Conservation (phyloP, 495 filamentous ascomycete species). For the Neurospora discreta region DNA sequence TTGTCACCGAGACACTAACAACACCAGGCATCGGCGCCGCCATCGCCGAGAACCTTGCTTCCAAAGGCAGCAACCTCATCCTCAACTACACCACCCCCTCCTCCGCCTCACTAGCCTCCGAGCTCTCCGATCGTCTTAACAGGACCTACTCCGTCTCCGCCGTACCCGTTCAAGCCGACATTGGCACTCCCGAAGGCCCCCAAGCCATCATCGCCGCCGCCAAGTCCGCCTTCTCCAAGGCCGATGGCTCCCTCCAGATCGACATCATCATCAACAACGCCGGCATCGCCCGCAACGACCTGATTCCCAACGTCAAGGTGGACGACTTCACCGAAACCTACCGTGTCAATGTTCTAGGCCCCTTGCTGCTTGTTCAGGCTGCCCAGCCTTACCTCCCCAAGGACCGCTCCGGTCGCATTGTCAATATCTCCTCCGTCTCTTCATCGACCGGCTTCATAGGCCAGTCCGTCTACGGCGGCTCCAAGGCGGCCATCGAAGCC, state of each 20-base stretch:
- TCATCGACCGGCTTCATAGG: constrained; percentile 55
- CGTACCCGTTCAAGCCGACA: constrained; percentile 32
- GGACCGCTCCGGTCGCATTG: constrained; percentile 64
- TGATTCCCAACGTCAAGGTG: constrained; percentile 43
- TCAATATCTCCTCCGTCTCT: constrained; percentile 67
- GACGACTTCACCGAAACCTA: constrained; percentile 63
- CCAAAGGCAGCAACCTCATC: constrained; percentile 58
- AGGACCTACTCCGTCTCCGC: constrained; percentile 26
- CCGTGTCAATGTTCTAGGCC: constrained; percentile 74
- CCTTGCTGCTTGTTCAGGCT: constrained; percentile 68
- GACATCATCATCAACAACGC: constrained; percentile 90
- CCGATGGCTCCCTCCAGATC: constrained; percentile 45
- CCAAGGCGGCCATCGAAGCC: constrained; percentile 81
- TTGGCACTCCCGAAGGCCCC: constrained; percentile 28
- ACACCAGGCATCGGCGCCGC: constrained; percentile 72
- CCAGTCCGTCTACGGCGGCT: constrained; percentile 76
- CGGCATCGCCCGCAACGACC: constrained; percentile 51
- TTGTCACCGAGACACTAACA: constrained; percentile 3
- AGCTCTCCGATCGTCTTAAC: constrained; percentile 31
- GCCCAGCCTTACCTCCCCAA: constrained; percentile 56
- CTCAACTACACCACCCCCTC: constrained; percentile 56
- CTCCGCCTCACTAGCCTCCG: constrained; percentile 14
- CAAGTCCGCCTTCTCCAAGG: constrained; percentile 19
- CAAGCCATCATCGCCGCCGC: constrained; percentile 22
- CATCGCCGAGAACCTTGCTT: constrained; percentile 68